Evolutionary conservation across 148 eudicot genomes (phyloP).

Genomic region (Chenopodium formosanum): DNA sequence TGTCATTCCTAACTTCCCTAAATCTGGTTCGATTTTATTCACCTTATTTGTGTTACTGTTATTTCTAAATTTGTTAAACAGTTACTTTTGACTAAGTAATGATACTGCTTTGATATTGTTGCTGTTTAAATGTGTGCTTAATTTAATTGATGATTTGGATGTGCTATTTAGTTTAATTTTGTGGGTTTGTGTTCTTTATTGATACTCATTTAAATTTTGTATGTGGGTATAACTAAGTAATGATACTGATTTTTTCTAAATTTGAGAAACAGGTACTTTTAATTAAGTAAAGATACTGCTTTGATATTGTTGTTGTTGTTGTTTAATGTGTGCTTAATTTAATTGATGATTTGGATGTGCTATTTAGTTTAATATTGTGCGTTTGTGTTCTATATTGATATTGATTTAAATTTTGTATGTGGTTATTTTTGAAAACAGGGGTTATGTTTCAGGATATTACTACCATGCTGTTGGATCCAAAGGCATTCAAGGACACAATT

Average conservation of each 20-base stretch:
- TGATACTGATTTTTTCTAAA: background rate
- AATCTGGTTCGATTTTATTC: slow-evolving; percentile 54
- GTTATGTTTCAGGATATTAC: slow-evolving; percentile 95
- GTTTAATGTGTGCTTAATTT: background rate
- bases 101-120: background rate
- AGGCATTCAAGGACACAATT: slow-evolving; percentile 89
- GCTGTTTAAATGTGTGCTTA: background rate
- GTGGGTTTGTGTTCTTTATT: background rate
- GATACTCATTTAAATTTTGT: too few species aligned
- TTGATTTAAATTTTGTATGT: background rate
- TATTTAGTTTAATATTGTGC: background rate
- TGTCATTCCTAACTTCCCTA: slow-evolving; percentile 83
- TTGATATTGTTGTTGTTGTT: background rate
- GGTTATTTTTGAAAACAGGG: slow-evolving; percentile 32
- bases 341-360: too few species aligned
- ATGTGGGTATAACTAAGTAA: background rate
- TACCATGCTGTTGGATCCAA: slow-evolving; percentile 82
- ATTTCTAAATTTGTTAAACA: background rate
- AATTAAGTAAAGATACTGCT: background rate
- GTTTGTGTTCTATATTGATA: too few species aligned
- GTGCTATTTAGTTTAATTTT: background rate
- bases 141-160: too few species aligned
- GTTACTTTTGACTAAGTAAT: background rate
- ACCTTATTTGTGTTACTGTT: background rate
- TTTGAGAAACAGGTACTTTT: background rate